Conservation (phyloP, 176 grass and related monocot species). For the Microstegium vimineum region DNA sequence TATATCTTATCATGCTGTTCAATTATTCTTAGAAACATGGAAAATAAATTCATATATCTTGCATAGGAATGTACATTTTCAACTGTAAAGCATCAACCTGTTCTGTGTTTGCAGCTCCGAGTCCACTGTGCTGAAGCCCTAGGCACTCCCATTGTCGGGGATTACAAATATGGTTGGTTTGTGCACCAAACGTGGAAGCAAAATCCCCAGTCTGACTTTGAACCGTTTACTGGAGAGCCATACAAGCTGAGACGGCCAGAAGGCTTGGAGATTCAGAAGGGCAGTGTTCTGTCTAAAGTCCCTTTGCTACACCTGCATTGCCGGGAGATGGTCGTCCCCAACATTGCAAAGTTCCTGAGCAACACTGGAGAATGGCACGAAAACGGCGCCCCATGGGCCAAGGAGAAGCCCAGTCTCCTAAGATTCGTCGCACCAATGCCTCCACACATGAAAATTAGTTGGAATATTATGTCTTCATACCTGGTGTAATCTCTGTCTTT, state of each 20-base stretch:
- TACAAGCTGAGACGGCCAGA: constrained; percentile 72
- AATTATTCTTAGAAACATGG: neutral
- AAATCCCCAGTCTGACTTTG: constrained; percentile 53
- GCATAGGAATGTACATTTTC: neutral
- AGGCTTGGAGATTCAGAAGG: constrained; percentile 78
- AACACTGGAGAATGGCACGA: constrained; percentile 51
- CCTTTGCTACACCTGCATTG: constrained; percentile 84
- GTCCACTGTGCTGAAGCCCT: constrained; percentile 84
- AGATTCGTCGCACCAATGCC: constrained; percentile 64
- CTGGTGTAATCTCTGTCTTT: constrained; percentile 33
- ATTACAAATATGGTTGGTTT: constrained; percentile 90
- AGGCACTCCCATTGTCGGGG: constrained; percentile 77
- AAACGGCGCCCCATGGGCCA: constrained; percentile 41
- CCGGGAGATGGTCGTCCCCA: constrained; percentile 84
- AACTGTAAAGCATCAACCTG: neutral
- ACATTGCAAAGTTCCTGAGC: constrained; percentile 64
- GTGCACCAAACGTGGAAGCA: constrained; percentile 81
- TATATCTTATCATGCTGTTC: neutral
- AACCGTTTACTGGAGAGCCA: constrained; percentile 51
- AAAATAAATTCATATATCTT: neutral
- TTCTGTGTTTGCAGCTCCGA: constrained; percentile 46
- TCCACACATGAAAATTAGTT: constrained; percentile 76
- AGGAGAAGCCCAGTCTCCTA: constrained; percentile 53
- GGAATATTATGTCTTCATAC: constrained; percentile 86
- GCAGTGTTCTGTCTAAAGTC: constrained; percentile 77